Base-by-base conservation (phyloP, 768 basidiomycete genomes). In the Dioszegia crocea region DNA sequence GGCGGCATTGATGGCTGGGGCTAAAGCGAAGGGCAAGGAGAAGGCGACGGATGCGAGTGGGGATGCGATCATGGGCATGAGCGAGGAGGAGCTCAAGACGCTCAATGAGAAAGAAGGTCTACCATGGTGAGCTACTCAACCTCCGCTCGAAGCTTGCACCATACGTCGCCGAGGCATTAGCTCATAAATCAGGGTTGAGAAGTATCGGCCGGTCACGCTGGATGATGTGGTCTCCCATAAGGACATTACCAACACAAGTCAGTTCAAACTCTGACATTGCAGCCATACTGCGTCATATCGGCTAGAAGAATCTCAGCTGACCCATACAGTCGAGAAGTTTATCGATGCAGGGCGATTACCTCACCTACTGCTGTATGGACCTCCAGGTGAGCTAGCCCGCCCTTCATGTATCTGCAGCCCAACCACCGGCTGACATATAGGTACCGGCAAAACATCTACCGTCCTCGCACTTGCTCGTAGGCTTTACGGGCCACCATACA, bases 151-250 rank as follows among this genome's bases (percentile, higher is more conserved):
- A 6, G 8, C 33, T 33, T 33, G 33, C 33, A 21, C 26, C 8
- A 23, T 16, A 19, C 29, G 47, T 27, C 2, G 29, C 2, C 5
- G 24, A 27, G 21, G 10, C 11, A 21, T 29, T 2, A 49, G 29
- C 40, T 56, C 17, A 50, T 38, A 8, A 2, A 23, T 21, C 63
- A 94, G 94, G 94, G 96, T 98, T 36, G 94, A 99, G 78, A 97
- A 98, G 78, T 98, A 97, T 79, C 80, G 96, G 54, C 96, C 96
- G 12, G 87, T 86, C 9, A 87, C 88, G 2, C 79, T 99, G 57
- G 86, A 88, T 67, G 96, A 98, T 67, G 91, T 99, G 21, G 96
- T 99, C 8, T 94, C 94, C 0, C 96, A 99, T 73, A 86, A 88
- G 64, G 91, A 96, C 73, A 98, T 98, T 64, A 97, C 88, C 1